Percentiles rank a stretch among this genome's conserved stretches.
Conservation (phyloP, 75 land plant genomes). For the Cunninghamia lanceolata region DNA sequence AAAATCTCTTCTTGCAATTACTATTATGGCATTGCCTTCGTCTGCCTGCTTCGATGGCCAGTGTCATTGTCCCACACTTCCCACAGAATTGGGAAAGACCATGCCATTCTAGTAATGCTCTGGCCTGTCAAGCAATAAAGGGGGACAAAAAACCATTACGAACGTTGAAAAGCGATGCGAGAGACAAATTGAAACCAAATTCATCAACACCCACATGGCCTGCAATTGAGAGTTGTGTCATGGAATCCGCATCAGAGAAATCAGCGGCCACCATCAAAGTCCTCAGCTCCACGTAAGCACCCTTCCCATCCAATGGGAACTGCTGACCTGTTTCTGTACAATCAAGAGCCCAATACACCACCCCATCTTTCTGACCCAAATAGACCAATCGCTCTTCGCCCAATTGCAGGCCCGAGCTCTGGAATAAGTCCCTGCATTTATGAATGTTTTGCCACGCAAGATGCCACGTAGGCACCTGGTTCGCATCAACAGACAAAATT, state of each 20-base stretch:
- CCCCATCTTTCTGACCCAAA: constrained; percentile 52
- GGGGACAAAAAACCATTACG: neutral
- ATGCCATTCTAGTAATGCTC: constrained; percentile 88
- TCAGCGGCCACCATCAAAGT: constrained; percentile 86
- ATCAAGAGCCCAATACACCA: constrained; percentile 74
- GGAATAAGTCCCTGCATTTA: constrained; percentile 24
- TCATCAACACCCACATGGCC: constrained; percentile 65
- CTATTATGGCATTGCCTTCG: constrained; percentile 64
- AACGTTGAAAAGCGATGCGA: neutral
- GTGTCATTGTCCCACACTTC: constrained; percentile 58
- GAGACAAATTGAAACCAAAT: neutral
- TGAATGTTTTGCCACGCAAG: constrained; percentile 65
- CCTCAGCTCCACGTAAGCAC: constrained; percentile 72
- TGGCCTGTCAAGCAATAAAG: constrained; percentile 45
- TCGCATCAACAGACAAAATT: neutral
- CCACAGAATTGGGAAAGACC: constrained; percentile 71
- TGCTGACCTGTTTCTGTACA: constrained; percentile 22
- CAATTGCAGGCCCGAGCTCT: constrained; percentile 19
- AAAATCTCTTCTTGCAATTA: constrained; percentile 69
- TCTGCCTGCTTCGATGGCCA: constrained; percentile 61
- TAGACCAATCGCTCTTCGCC: constrained; percentile 59
- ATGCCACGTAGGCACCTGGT: constrained; percentile 38
- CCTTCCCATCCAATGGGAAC: constrained; percentile 1
- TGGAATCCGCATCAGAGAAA: constrained; percentile 47
- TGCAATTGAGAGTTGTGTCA: constrained; percentile 87